Base-by-base conservation (phyloP, 495 filamentous ascomycete genomes). In the Penicillium manginii region DNA sequence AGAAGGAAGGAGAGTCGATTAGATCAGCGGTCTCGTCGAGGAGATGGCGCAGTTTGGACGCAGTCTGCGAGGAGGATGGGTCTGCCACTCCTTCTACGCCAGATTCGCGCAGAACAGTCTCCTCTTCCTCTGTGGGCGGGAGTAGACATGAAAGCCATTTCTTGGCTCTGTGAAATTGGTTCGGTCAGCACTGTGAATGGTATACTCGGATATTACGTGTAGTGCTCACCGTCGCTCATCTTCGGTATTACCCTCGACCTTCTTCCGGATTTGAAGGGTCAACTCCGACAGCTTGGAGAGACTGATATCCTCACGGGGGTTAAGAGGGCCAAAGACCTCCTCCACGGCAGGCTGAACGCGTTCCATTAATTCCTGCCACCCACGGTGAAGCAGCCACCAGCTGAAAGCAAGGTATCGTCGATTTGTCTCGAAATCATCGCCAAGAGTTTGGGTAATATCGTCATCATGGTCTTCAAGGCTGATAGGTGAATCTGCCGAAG, bases 341-440 rank as follows among this genome's bases (percentile, higher is more conserved):
- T 86, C 87, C 19, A 98, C 94, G 1, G 91, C 90, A 2, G 73
- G 69, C 63, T 89, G 86, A 39, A 99, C 91, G 54, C 86, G 87
- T 54, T 84, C 78, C 85, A 89, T 88, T 54, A 98, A 75, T 46
- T 88, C 81, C 57, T 86, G 87, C 88, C 91, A 97, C 55, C 94
- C 94, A 37, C 87, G 85, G 75, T 98, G 91, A 42, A 99, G 81
- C 21, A 99, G 78, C 94, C 94, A 98, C 96, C 96, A 99, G 68
- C 90, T 93, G 73, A 98, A 96, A 51, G 91, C 92, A 35, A 99
- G 83, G 69, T 97, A 99, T 61, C 88, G 88, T 57, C 91, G 81
- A 73, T 98, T 98, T 37, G 92, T 94, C 63, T 96, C 92, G 61
- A 94, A 94, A 71, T 98, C 94, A 64, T 88, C 90, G 5, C 92